Evolutionary conservation across 2,329 filamentous ascomycete genomes (phyloP).

Genomic region (Clonostachys chloroleuca): DNA sequence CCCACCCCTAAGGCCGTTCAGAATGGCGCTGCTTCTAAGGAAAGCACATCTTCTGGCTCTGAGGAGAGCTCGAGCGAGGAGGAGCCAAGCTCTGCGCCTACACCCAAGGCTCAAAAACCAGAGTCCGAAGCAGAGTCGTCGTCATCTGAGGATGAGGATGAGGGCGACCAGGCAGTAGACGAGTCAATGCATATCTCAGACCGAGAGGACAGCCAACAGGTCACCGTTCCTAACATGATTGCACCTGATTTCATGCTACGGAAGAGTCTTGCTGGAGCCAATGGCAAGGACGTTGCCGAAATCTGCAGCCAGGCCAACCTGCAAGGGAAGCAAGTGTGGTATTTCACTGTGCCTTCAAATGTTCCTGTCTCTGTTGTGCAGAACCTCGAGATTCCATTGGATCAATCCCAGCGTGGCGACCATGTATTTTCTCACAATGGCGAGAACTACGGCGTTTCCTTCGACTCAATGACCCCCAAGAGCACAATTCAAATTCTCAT

Average conservation of each 20-base stretch:
- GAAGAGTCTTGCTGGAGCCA: slow-evolving; percentile 32
- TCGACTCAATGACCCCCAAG: slow-evolving; percentile 45
- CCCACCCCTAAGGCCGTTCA: slow-evolving; percentile 5
- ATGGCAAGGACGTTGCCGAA: slow-evolving; percentile 40
- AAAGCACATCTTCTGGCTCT: slow-evolving; percentile 10
- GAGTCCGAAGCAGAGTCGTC: slow-evolving; percentile 6
- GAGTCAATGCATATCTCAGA: slow-evolving; percentile 32
- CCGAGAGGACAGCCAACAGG: slow-evolving; percentile 17
- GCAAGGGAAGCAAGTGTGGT: slow-evolving; percentile 73
- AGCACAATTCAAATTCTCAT: slow-evolving; percentile 55
- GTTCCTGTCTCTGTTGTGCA: slow-evolving; percentile 65
- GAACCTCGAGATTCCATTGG: slow-evolving; percentile 56
- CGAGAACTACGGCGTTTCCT: slow-evolving; percentile 55
- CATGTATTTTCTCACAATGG: slow-evolving; percentile 59
- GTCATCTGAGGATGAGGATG: slow-evolving; percentile 12
- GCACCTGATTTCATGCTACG: slow-evolving; percentile 50
- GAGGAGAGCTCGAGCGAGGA: slow-evolving; percentile 15
- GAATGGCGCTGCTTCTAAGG: slow-evolving; percentile 7
- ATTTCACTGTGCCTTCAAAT: slow-evolving; percentile 69
- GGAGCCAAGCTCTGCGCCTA: slow-evolving; percentile 8
- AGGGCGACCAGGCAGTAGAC: slow-evolving; percentile 21
- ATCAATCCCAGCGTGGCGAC: slow-evolving; percentile 46
- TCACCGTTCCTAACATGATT: slow-evolving; percentile 38
- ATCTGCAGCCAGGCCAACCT: slow-evolving; percentile 56
- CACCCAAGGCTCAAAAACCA: slow-evolving; percentile 8